Base-by-base conservation (phyloP, 1,284 basidiomycete genomes). In the Boletus mariae region DNA sequence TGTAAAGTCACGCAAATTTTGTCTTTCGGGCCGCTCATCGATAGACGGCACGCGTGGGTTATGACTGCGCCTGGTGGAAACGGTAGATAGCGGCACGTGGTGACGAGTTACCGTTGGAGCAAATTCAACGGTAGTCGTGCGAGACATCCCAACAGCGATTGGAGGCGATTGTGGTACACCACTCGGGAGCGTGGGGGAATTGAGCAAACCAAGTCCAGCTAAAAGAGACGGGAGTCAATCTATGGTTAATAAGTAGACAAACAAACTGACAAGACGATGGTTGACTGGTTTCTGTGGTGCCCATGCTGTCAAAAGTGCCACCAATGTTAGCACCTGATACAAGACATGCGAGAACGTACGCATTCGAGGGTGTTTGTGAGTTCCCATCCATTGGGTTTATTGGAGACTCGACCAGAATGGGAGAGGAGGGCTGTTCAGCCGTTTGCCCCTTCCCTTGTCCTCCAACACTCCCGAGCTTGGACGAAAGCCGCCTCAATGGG, bases 41-140 rank as follows among this genome's bases (percentile, higher is more conserved):
- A 34, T 41, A 2, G 47, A 29, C 8, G 45, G 4, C 23, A 53
- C 52, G 41, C 20, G 54, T 10, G 37, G 12, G 5, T n/a, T 35
- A 26, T 47, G 45, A 23, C 45, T 34, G 11, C 23, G 47, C 26
- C 32, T 46, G 25, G 49, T 59, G 26, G 45, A 15, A 40, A 48
- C 56, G 4, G 52, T 38, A 8, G 56, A 29, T 34, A 57, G 51
- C 9, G 66, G 53, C n/a, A 57, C 45, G 49, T 61, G 43, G 29
- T 57, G 66, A 42, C 51, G 70, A 37, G 52, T 50, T 15, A 67
- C 49, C 8, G 41, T 54, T 13, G 67, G 63, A 8, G 73, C 72
- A 50, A 78, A 77, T 56, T 87, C 84, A 25, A 87, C 71, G 0
- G 83, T 85, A 54, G 81, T 78, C 13, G 80, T 79, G 3, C 78